Base-by-base conservation (phyloP, 2,329 filamentous ascomycete species). In the Trichoderma brevicompactum region DNA sequence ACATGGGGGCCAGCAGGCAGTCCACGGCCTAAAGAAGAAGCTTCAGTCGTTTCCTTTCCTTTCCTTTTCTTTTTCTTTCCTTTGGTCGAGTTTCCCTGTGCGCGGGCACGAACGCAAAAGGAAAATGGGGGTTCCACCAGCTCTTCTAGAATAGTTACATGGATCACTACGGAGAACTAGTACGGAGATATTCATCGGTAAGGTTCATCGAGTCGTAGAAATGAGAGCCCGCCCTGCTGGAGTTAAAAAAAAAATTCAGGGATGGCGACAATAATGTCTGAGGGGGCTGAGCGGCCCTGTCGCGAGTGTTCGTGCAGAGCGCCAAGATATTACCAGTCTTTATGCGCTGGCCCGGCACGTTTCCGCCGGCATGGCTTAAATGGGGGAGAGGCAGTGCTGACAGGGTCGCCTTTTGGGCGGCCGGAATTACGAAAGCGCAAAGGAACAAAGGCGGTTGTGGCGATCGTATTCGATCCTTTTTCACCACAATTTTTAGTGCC, bases 361-460 rank as follows among this genome's bases (percentile, higher is more conserved):
- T 53, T 36, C 41, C 40, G 49, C 59, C 59, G 46, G 59, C 59
- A 63, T 53, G 49, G 59, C 38, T 62, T 63, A 44, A 53, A 63
- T 36, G 38, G 43, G 28, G 59, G 17, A 23, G 59, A 63, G 59
- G 59, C 59, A 53, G 59, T 63, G 59, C 59, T 63, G 59, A 63
- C 59, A 54, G 40, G 59, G 43, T 32, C 55, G 46, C 41, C 55
- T 48, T 38, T 59, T 40, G 13, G 55, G 55, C 19, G 41, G 48
- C 49, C 40, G 59, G 59, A 63, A 44, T 53, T 52, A 63, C 32
- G 32, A 59, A 38, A 19, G 12, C n/a, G n/a, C 43, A 19, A 9
- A 28, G 12, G 12, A 40, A 17, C 32, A 40, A 32, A 15, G 19
- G 58, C 23, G 58, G 41, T 15, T 34, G 15, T 50, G 48, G 48